Percentiles rank a stretch among this genome's conserved stretches.
Evolutionary conservation across 345 rosid genomes (phyloP).

Genomic region (Gossypium arboreum): DNA sequence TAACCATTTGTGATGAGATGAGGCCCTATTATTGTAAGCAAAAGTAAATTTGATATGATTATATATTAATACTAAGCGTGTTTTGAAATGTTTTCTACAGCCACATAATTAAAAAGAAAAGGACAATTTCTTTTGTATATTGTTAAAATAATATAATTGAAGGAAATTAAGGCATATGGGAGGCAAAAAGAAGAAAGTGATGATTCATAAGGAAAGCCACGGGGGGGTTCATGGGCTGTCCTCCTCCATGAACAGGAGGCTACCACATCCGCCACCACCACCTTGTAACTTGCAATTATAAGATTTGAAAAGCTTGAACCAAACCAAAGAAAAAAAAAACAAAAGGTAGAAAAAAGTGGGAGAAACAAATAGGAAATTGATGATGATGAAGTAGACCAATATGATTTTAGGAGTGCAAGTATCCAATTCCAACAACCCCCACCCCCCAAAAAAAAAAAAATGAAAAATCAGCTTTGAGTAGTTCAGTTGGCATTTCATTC

Average conservation of each 20-base stretch:
- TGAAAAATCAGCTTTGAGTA: constrained; percentile 16
- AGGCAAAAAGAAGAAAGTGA: background rate
- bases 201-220: background rate
- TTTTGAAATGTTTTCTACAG: background rate
- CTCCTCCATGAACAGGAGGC: constrained; percentile 14
- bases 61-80: background rate
- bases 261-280: background rate
- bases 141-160: background rate
- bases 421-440: constrained; percentile 37
- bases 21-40: background rate
- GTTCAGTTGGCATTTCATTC: constrained; percentile 21
- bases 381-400: constrained; percentile 41
- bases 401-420: constrained; percentile 28
- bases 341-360: background rate
- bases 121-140: background rate
- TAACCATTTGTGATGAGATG: constrained; percentile 3
- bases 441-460: background rate
- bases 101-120: background rate
- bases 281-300: constrained; percentile 35
- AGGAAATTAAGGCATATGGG: background rate
- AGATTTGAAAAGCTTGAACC: constrained; percentile 35
- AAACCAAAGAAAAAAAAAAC: constrained; percentile 13
- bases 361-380: constrained; percentile 3
- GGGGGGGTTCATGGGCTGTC: constrained; percentile 20
- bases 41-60: background rate